Evolutionary conservation across 2,329 filamentous ascomycete genomes (phyloP).

Genomic region (Aurifilum marmelostoma): DNA sequence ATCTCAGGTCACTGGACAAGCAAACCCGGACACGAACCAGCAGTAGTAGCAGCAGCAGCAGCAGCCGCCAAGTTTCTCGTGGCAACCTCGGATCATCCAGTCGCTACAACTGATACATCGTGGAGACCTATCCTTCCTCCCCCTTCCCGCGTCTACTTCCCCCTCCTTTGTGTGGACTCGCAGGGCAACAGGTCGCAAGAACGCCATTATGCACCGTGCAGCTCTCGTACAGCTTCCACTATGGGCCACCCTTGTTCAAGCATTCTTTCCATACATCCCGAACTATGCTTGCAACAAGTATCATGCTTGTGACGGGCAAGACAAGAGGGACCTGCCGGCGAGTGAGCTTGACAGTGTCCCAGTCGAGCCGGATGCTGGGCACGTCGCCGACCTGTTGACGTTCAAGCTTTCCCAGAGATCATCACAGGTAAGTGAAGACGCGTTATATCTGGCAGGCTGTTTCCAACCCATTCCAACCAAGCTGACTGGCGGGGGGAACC

Average conservation of each 20-base stretch:
- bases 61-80: background rate
- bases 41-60: background rate
- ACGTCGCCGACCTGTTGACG: conserved; percentile 36
- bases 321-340: conserved; percentile 31
- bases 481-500: background rate
- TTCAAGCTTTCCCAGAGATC: conserved; percentile 47
- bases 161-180: background rate
- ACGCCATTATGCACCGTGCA: conserved; percentile 46
- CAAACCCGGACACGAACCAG: background rate
- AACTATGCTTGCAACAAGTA: conserved; percentile 36
- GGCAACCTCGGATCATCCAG: background rate
- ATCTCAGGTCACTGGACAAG: conserved; percentile 2
- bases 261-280: conserved; percentile 53
- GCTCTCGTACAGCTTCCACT: conserved; percentile 52
- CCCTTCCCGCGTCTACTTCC: background rate
- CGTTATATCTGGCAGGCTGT: background rate
- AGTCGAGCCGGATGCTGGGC: background rate
- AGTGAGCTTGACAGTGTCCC: conserved; percentile 6
- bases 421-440: conserved; percentile 38
- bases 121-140: conserved; percentile 3
- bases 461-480: background rate
- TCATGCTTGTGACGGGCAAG: conserved; percentile 33
- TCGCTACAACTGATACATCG: background rate
- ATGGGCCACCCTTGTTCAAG: conserved; percentile 49
- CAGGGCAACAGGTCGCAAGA: background rate